phyloP scores from a whole-genome alignment of 2,329 filamentous ascomycete species.

The Rhynchosporium agropyri region DNA sequence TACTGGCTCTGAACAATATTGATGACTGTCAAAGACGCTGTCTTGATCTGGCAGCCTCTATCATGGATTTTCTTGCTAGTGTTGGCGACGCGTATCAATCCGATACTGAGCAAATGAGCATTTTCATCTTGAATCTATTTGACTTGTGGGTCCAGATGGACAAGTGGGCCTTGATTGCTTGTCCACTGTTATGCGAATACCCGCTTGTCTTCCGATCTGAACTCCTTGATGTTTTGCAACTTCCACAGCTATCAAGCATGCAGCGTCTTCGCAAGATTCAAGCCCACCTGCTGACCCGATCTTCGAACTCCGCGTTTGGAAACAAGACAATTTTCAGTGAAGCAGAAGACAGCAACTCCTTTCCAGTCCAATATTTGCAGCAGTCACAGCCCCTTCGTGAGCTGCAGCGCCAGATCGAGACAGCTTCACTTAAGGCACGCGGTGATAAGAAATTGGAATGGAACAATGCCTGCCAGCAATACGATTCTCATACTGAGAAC shows the following conservation, averaged over 20 bases:
- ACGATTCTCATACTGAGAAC: conserved; percentile 44
- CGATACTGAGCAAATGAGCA: conserved; percentile 54
- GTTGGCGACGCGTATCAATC: conserved; percentile 46
- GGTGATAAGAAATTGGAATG: conserved; percentile 47
- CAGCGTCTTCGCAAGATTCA: conserved; percentile 53
- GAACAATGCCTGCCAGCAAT: conserved; percentile 41
- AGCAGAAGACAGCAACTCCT: conserved; percentile 44
- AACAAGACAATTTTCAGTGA: conserved; percentile 52
- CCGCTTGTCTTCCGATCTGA: conserved; percentile 53
- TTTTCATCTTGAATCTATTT: conserved; percentile 56
- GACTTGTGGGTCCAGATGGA: conserved; percentile 63
- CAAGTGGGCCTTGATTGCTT: conserved; percentile 45
- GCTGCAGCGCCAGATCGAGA: conserved; percentile 44
- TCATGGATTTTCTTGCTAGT: conserved; percentile 43
- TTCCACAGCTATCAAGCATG: conserved; percentile 53
- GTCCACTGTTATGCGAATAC: conserved; percentile 53
- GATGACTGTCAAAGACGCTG: conserved; percentile 35
- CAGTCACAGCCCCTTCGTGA: conserved; percentile 33
- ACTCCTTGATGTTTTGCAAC: conserved; percentile 57
- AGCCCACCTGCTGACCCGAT: conserved; percentile 49
- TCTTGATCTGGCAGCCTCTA: conserved; percentile 40
- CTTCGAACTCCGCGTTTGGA: conserved; percentile 26
- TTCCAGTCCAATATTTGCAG: conserved; percentile 25
- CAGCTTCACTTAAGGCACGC: conserved; percentile 38
- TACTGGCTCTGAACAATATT: conserved; percentile 13